A percentile compares a stretch with the other conserved stretches of the same genome.
Evolutionary conservation across 2,329 filamentous ascomycete species (phyloP).

Genomic region (Penicillium capsulatum): DNA sequence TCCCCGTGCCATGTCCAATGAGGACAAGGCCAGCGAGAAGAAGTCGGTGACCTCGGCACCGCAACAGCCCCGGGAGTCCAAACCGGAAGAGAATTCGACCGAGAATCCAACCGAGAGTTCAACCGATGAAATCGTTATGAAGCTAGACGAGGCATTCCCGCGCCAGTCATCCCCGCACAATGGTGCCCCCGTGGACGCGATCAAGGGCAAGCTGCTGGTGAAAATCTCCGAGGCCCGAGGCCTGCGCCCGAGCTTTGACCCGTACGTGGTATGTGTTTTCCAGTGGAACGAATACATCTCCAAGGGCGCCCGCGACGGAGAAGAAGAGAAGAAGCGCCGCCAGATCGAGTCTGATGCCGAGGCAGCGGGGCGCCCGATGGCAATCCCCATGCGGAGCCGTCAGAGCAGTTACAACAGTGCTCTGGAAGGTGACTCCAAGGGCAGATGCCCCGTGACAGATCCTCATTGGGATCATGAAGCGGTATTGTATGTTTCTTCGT

Average conservation of each 20-base stretch:
- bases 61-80: slow-evolving; percentile 7
- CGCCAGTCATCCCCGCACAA: slow-evolving; percentile 29
- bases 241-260: slow-evolving; percentile 75
- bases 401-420: slow-evolving; percentile 94
- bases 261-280: slow-evolving; percentile 94
- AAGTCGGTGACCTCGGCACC: slow-evolving; percentile 25
- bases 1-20: slow-evolving; percentile 76
- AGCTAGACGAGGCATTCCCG: slow-evolving; percentile 36
- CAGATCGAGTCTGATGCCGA: slow-evolving; percentile 58
- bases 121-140: slow-evolving; percentile 35
- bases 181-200: slow-evolving; percentile 62
- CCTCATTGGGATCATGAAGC: slow-evolving; percentile 96
- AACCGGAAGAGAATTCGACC: slow-evolving; percentile 24
- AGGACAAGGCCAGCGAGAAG: slow-evolving; percentile 41
- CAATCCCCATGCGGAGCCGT: slow-evolving; percentile 93
- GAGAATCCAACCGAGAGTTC: too few species aligned
- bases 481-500: slow-evolving; percentile 67
- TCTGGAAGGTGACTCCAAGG: slow-evolving; percentile 58
- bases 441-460: slow-evolving; percentile 66
- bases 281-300: slow-evolving; percentile 97
- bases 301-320: slow-evolving; percentile 66
- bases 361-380: slow-evolving; percentile 76
- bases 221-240: slow-evolving; percentile 83
- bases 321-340: slow-evolving; percentile 57
- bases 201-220: slow-evolving; percentile 84